Percentiles rank a stretch among this genome's conserved stretches.
Conservation (phyloP, 2,329 filamentous ascomycete species). For the Rhytidhysteron rufulum region DNA sequence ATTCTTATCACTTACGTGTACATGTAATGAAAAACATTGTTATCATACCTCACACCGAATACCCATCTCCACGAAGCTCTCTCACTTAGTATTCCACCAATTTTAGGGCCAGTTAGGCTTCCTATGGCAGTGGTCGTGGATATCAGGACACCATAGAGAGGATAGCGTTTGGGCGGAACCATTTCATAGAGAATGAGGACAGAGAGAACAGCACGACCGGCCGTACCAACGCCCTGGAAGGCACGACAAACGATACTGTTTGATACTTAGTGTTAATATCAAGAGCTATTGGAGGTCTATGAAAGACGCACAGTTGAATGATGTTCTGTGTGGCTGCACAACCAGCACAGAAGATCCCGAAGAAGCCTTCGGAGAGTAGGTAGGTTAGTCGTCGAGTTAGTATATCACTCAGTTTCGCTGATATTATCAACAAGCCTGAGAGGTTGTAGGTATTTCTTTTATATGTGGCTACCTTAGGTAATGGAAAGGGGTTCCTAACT, state of each 20-base stretch:
- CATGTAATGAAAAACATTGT: no score
- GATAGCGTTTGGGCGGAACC: constrained; percentile 9
- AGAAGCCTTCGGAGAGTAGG: constrained; percentile 17
- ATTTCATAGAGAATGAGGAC: constrained; percentile 25
- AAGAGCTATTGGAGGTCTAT: background rate
- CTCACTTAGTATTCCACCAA: constrained; percentile 4
- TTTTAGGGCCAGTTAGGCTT: constrained; percentile 1
- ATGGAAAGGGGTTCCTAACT: constrained; percentile 13
- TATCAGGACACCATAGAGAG: background rate
- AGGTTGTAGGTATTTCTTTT: no score
- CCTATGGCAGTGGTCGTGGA: background rate
- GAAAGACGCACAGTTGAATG: constrained; percentile 16
- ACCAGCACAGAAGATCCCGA: constrained; percentile 26
- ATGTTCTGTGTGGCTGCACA: constrained; percentile 27
- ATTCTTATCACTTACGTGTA: background rate
- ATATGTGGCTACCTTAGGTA: background rate
- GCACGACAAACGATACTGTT: constrained; percentile 26
- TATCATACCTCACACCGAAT: constrained; percentile 6
- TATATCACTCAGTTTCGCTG: constrained; percentile 28
- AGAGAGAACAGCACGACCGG: constrained; percentile 22
- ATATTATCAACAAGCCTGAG: constrained; percentile 28
- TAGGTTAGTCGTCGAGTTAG: constrained; percentile 24
- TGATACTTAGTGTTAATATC: background rate
- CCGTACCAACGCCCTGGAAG: constrained; percentile 28
- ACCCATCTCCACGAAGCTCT: constrained; percentile 6